Conservation (phyloP, 345 rosid genomes). For the Angophora floribunda region DNA sequence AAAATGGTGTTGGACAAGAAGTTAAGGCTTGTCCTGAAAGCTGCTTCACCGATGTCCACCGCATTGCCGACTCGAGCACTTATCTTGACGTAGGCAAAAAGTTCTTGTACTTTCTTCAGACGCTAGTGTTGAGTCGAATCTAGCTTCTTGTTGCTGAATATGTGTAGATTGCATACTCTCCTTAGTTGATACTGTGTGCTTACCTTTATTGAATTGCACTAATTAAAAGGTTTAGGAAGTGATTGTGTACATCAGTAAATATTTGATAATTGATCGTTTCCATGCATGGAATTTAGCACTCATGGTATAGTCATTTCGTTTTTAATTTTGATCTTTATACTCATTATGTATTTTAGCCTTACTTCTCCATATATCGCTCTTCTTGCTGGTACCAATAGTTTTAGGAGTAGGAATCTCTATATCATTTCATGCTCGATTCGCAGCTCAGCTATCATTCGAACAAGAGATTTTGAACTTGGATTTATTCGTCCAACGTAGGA, state of each 20-base stretch:
- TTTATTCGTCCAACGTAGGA: slow-evolving; percentile 7
- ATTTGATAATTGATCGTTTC: too few relatives aligned
- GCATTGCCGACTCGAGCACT: slow-evolving; percentile 10
- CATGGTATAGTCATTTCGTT: too few relatives aligned
- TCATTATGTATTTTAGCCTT: too few relatives aligned
- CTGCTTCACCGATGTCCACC: slow-evolving; percentile 25
- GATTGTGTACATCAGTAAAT: too few relatives aligned
- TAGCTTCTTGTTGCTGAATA: slow-evolving; percentile 4
- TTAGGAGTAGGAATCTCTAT: too few relatives aligned
- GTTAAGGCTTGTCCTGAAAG: slow-evolving; percentile 3
- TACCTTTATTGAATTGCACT: too few relatives aligned
- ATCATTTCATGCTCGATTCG: not conserved
- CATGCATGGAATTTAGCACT: too few relatives aligned
- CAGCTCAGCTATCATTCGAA: not conserved
- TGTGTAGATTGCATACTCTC: not conserved
- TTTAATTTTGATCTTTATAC: too few relatives aligned
- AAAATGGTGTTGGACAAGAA: slow-evolving; percentile 9
- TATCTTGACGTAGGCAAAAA: slow-evolving; percentile 4
- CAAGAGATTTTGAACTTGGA: not conserved
- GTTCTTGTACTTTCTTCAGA: not conserved
- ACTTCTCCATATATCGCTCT: too few relatives aligned
- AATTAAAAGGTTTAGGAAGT: too few relatives aligned
- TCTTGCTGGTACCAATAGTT: too few relatives aligned
- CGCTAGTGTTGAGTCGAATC: slow-evolving; percentile 3
- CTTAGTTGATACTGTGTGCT: too few relatives aligned